Conservation (phyloP, 2,329 filamentous ascomycete genomes). For the Cadophora sp. region DNA sequence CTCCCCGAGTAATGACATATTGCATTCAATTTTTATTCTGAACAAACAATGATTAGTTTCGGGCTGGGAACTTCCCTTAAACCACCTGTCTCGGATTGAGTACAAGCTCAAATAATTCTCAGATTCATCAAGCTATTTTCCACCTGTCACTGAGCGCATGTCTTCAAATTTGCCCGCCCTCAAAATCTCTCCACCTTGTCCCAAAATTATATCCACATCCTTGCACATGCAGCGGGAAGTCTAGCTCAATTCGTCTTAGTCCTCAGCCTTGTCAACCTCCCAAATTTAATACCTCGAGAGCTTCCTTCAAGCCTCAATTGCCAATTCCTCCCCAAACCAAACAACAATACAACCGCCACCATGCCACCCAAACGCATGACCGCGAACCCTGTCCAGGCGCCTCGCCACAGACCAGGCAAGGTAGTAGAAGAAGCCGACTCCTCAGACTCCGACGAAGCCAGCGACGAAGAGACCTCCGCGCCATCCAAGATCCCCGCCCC, state of each 20-base stretch:
- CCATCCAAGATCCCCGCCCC: slow-evolving; percentile 55
- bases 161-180: not conserved
- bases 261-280: slow-evolving; percentile 34
- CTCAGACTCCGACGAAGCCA: slow-evolving; percentile 59
- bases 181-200: slow-evolving; percentile 2
- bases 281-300: slow-evolving; percentile 10
- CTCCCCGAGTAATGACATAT: not conserved
- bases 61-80: no score
- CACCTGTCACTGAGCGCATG: not conserved
- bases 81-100: no score
- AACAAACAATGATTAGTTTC: no score
- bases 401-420: slow-evolving; percentile 88
- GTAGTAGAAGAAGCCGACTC: slow-evolving; percentile 57
- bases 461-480: slow-evolving; percentile 51
- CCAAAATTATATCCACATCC: slow-evolving; percentile 14
- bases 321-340: not conserved
- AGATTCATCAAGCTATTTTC: not conserved
- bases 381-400: slow-evolving; percentile 81
- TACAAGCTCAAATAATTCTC: not conserved
- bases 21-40: not conserved
- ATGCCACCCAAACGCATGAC: slow-evolving; percentile 89
- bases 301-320: not conserved
- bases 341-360: slow-evolving; percentile 1
- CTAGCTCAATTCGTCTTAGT: slow-evolving; percentile 25
- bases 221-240: slow-evolving; percentile 25